Percentiles rank a stretch among this genome's conserved stretches.
These are phyloP conservation scores for Purshia tridentata DNA, from an alignment of 306 rosid genomes.

Conservation along the genomic window DNA sequence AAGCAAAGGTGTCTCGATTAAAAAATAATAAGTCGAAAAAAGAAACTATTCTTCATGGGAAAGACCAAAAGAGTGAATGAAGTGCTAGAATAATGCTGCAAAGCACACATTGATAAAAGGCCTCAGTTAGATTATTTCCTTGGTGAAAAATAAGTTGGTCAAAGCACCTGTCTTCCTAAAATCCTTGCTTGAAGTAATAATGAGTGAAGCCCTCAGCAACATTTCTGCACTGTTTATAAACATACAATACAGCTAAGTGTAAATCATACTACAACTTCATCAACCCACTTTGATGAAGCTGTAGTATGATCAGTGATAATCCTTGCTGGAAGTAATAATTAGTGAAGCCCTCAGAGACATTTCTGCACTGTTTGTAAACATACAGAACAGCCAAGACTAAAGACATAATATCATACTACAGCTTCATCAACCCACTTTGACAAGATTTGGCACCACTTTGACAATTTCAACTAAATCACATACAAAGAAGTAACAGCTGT, in stretches of 20 bases:
- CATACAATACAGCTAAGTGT: not conserved
- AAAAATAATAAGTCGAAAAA: not conserved
- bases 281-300: too few relatives aligned
- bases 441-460: too few relatives aligned
- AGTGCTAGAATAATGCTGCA: slow-evolving; percentile 3
- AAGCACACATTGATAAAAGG: not conserved
- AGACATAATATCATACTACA: not conserved
- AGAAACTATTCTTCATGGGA: too few relatives aligned
- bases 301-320: not conserved
- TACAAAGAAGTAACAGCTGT: not conserved
- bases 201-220: not conserved
- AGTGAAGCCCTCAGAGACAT: not conserved
- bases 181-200: not conserved
- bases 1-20: not conserved
- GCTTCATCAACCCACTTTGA: too few relatives aligned
- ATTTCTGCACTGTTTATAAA: not conserved
- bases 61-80: not conserved
- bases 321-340: not conserved
- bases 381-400: not conserved
- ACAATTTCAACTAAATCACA: not conserved
- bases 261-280: not conserved
- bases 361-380: not conserved
- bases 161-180: not conserved
- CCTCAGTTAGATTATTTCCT: not conserved
- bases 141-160: too few relatives aligned